Conservation (phyloP, 2,329 filamentous ascomycete genomes). For the Volutella citrinella region DNA sequence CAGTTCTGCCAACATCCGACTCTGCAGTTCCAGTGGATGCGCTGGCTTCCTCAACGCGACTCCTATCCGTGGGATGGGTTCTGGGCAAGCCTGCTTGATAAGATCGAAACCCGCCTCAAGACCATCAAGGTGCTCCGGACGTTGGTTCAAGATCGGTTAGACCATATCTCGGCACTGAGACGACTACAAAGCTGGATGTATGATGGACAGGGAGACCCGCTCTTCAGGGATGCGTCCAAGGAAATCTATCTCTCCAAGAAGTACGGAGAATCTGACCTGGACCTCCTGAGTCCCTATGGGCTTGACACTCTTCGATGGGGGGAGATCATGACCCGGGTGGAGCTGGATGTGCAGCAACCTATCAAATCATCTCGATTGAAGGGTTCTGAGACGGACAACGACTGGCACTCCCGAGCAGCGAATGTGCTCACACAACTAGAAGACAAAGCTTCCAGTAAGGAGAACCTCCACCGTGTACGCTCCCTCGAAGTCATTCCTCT, state of each 20-base stretch:
- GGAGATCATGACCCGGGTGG: conserved; percentile 7
- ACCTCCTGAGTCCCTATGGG: conserved; percentile 7
- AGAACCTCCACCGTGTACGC: background rate
- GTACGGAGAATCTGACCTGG: conserved; percentile 9
- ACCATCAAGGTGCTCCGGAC: conserved; percentile 9
- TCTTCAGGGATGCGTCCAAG: conserved; percentile 13
- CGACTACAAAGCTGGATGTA: conserved; percentile 8
- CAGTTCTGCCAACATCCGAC: conserved; percentile 36
- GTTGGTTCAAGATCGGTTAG: conserved; percentile 1
- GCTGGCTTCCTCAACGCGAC: conserved; percentile 36
- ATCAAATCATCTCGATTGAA: conserved; percentile 12
- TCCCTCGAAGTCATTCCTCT: conserved; percentile 14
- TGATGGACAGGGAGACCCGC: conserved; percentile 12
- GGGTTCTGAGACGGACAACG: conserved; percentile 1
- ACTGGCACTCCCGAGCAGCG: conserved; percentile 18
- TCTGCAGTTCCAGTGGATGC: conserved; percentile 43
- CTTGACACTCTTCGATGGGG: background rate
- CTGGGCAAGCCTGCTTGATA: conserved; percentile 23
- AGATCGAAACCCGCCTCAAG: conserved; percentile 19
- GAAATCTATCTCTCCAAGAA: conserved; percentile 18
- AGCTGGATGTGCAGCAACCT: conserved; percentile 5
- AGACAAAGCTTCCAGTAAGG: background rate
- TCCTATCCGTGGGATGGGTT: conserved; percentile 23
- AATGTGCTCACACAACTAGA: conserved; percentile 6
- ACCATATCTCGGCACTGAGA: conserved; percentile 7